Evolutionary conservation across 2,329 filamentous ascomycete species (phyloP), one percentile per base, ranked within the genome.

Genomic region (Septoria petroselini): DNA sequence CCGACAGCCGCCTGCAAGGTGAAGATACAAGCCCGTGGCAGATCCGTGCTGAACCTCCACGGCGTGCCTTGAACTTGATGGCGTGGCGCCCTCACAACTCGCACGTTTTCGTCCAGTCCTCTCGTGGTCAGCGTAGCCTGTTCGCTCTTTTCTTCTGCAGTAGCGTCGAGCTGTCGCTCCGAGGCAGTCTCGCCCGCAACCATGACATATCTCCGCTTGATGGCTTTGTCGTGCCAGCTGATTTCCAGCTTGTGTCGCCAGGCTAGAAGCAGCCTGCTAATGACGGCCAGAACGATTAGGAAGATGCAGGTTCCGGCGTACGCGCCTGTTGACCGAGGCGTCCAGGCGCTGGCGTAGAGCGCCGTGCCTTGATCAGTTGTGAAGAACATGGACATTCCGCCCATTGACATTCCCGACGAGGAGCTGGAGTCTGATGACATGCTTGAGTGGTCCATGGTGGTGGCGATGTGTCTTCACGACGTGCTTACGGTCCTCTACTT

Each of bases 221-320:
- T 74, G 61, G 91, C 88, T 23, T 72, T 71, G 66, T 87, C 82
- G 39, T 85, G 71, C 84, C 88, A 94, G 79, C 80, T 67, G 72
- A 78, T 69, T 73, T 82, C 71, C 72, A 81, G 70, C 12, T 73
- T 62, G 18, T 73, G 66, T 66, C 88, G 89, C 61, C 80, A 74
- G 2, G 90, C 90, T 42, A 91, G 73, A 12, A 95, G 75, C 15
- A 76, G 71, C 44, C 91, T 86, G 64, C 85, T 83, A 49, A 85
- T 63, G 53, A 84, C 75, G 53, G 83, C 84, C 43, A 97, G 82
- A 37, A 86, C 61, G 66, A 95, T 83, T 52, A 96, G 79, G 72
- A 96, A 96, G 68, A 96, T 87, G 74, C 91, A 95, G 21, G 89
- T 95, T 48, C 83, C 91, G 1, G 88, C 89, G 70, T 96, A 97